A percentile compares a stretch with the other conserved stretches of the same genome.
Conservation (phyloP, 139 green algal genomes). For the Medakamo hakoo region DNA sequence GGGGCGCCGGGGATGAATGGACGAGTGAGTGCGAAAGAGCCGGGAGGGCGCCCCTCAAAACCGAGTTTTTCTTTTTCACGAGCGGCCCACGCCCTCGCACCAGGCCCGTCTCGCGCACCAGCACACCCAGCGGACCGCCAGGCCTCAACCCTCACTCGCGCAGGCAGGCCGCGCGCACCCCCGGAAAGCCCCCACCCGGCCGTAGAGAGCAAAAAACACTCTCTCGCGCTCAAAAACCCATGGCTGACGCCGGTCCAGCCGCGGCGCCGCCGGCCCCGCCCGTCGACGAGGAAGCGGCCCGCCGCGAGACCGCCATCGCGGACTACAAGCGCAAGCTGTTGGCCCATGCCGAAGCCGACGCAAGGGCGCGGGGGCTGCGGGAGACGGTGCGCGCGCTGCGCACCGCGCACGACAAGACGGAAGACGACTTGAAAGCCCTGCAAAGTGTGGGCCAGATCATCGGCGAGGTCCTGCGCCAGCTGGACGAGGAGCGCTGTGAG, state of each 20-base stretch:
- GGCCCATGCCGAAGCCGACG: conserved; percentile 70
- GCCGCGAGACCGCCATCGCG: no score
- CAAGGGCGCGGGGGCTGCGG: conserved; percentile 49
- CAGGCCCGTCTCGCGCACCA: no score
- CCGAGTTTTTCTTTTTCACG: no score
- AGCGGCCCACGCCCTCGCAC: no score
- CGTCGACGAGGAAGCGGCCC: not conserved
- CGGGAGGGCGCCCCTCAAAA: no score
- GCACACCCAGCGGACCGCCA: no score
- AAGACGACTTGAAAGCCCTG: conserved; percentile 95
- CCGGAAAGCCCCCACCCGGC: no score
- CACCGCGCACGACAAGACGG: conserved; percentile 97
- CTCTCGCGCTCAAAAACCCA: not conserved
- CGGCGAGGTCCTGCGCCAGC: conserved; percentile 90
- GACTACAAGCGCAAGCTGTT: not conserved
- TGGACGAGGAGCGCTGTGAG: conserved; percentile 95
- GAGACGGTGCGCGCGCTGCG: conserved; percentile 67
- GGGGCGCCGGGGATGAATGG: no score
- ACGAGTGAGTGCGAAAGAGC: no score
- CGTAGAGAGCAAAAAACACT: conserved; percentile 37
- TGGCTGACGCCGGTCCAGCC: no score
- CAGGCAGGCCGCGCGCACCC: no score
- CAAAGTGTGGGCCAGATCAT: conserved; percentile 99
- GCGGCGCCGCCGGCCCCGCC: not conserved
- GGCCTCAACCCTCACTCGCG: no score